Percentiles rank a stretch among this genome's conserved stretches.
These are phyloP conservation scores for Leccinum pachyderme DNA, from an alignment of 1,284 basidiomycete species.

Conservation along the genomic window DNA sequence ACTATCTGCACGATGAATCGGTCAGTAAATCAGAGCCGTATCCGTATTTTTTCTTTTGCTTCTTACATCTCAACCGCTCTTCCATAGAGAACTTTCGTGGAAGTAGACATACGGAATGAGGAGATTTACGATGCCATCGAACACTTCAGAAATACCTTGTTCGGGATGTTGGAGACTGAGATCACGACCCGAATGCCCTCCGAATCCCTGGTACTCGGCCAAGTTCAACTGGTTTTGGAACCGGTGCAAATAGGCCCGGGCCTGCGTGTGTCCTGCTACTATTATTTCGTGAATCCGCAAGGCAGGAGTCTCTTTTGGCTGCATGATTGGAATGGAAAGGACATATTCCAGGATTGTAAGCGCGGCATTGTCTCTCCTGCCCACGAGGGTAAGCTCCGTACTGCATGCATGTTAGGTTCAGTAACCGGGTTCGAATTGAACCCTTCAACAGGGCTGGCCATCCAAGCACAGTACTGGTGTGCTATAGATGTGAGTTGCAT, in stretches of 20 bases:
- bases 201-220: conserved; percentile 9
- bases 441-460: conserved; percentile 39
- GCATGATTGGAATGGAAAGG: conserved; percentile 19
- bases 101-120: conserved; percentile 22
- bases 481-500: conserved; percentile 12
- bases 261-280: conserved; percentile 19
- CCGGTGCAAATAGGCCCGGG: conserved; percentile 7
- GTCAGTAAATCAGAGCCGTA: conserved; percentile 19
- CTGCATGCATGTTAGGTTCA: background rate
- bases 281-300: conserved; percentile 32
- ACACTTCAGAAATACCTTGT: conserved; percentile 15
- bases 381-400: conserved; percentile 26
- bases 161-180: conserved; percentile 8
- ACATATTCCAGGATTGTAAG: conserved; percentile 20
- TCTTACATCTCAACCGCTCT: background rate
- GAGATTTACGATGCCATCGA: conserved; percentile 22
- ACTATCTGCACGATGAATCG: conserved; percentile 25
- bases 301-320: conserved; percentile 31
- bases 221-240: conserved; percentile 32
- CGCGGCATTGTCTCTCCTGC: conserved; percentile 13
- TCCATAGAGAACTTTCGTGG: conserved; percentile 32
- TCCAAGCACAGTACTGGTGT: conserved; percentile 56
- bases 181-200: conserved; percentile 1
- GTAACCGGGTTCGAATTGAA: background rate
- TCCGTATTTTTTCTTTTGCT: background rate